Evolutionary conservation across 2,329 filamentous ascomycete species (phyloP).

Genomic region (Byssoonygena ceratinophila): DNA sequence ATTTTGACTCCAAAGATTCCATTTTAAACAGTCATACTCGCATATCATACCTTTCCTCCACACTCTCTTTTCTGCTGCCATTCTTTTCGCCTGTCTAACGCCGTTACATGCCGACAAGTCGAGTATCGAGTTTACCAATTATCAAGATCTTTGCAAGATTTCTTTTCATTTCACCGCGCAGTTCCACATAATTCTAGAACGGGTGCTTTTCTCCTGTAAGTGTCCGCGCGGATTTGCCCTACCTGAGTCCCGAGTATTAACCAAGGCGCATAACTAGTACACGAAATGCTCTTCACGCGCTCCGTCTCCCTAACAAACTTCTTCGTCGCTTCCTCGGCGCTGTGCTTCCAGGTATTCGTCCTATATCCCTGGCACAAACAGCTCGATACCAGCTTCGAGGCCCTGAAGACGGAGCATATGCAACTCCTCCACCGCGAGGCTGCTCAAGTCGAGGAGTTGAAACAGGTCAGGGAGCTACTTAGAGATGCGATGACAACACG

Average conservation of each 20-base stretch:
- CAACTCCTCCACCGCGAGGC: constrained; percentile 23
- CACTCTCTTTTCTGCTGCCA: too few species aligned
- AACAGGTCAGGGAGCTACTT: constrained; percentile 13
- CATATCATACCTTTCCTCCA: too few species aligned
- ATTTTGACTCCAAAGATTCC: too few species aligned
- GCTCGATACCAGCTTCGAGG: constrained; percentile 51
- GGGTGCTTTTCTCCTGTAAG: too few species aligned
- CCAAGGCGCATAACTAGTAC: background rate
- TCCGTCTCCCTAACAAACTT: constrained; percentile 55
- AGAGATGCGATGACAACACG: constrained; percentile 2
- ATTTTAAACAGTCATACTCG: too few species aligned
- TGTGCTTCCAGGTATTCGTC: constrained; percentile 58
- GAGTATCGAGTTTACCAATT: background rate
- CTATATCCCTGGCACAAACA: constrained; percentile 61
- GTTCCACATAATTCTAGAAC: background rate
- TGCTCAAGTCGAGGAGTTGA: constrained; percentile 12
- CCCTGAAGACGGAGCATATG: constrained; percentile 49
- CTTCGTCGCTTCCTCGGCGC: constrained; percentile 52
- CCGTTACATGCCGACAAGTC: too few species aligned
- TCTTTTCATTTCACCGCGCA: background rate
- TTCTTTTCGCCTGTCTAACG: too few species aligned
- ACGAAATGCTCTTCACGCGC: constrained; percentile 39
- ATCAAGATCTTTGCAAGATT: background rate
- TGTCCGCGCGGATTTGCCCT: background rate
- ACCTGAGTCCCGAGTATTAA: background rate